These are phyloP conservation scores for Saksenaea oblongispora DNA, from an alignment of 371 early-diverging fungal genomes.

Conservation along the genomic window DNA sequence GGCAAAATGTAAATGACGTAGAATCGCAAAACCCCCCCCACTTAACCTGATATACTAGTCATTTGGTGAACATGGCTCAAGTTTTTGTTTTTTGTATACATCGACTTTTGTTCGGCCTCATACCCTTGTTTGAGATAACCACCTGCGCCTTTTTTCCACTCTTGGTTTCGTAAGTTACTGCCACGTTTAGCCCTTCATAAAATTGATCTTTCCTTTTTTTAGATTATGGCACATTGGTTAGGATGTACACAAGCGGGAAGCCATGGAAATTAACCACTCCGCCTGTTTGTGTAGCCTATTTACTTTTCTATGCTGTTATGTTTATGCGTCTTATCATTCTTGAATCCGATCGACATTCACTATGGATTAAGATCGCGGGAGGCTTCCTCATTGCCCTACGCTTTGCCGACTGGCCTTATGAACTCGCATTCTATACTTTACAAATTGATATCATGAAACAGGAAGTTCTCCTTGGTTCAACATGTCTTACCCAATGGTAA, in stretches of 20 bases:
- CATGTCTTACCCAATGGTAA: slow-evolving; percentile 39
- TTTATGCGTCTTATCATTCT: slow-evolving; percentile 40
- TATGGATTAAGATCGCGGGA: slow-evolving; percentile 39
- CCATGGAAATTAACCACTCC: not conserved
- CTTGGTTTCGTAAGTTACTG: slow-evolving; percentile 41
- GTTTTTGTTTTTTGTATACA: slow-evolving; percentile 39
- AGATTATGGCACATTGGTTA: slow-evolving; percentile 35
- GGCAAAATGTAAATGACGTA: slow-evolving; percentile 43
- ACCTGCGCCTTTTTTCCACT: slow-evolving; percentile 44
- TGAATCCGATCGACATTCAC: slow-evolving; percentile 32
- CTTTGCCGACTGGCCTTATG: slow-evolving; percentile 52
- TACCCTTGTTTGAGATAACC: slow-evolving; percentile 47
- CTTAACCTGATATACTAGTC: slow-evolving; percentile 20
- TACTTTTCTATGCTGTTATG: slow-evolving; percentile 42
- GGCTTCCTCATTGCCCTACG: slow-evolving; percentile 32
- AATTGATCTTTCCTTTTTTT: not conserved
- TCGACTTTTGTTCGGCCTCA: slow-evolving; percentile 42
- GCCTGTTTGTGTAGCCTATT: slow-evolving; percentile 20
- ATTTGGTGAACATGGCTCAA: slow-evolving; percentile 44
- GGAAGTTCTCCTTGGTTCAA: slow-evolving; percentile 27
- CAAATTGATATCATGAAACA: slow-evolving; percentile 26
- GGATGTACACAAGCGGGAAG: not conserved
- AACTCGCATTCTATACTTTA: slow-evolving; percentile 31
- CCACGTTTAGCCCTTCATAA: not conserved
- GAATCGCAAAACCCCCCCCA: not conserved